Percentiles rank a stretch among this genome's conserved stretches.
phyloP scores from a whole-genome alignment of 2,329 filamentous ascomycete species.

The Cordyceps cicadae region DNA sequence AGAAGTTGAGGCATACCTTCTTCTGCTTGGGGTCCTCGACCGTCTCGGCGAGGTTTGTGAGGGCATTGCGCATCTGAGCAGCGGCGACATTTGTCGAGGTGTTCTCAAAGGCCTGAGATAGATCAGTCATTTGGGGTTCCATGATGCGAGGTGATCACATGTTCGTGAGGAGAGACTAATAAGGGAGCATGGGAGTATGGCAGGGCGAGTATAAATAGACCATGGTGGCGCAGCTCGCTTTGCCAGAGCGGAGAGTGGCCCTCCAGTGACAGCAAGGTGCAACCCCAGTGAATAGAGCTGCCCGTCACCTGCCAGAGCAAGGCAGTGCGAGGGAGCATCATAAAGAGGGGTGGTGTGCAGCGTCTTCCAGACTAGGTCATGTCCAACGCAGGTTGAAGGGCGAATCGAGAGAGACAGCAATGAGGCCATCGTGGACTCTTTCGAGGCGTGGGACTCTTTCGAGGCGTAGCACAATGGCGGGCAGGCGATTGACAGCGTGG shows the following conservation, averaged over 20 bases:
- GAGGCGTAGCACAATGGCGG: neutral
- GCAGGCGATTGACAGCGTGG: neutral
- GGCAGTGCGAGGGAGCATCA: neutral
- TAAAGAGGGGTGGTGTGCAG: neutral
- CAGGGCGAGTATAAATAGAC: neutral
- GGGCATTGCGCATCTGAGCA: constrained; percentile 96
- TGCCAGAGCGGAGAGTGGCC: neutral
- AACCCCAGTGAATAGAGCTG: neutral
- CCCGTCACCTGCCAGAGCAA: neutral
- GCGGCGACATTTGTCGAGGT: constrained; percentile 96
- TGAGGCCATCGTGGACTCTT: neutral
- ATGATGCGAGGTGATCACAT: neutral
- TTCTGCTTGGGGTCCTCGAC: constrained; percentile 74
- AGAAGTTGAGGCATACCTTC: constrained; percentile 53
- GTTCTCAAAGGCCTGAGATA: constrained; percentile 86
- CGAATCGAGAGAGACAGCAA: too few species aligned
- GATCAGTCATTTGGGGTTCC: constrained; percentile 19
- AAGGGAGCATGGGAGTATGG: neutral
- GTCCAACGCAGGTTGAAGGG: neutral
- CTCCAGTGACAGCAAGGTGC: constrained; percentile 6
- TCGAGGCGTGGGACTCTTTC: neutral
- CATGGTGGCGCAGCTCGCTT: constrained; percentile 3
- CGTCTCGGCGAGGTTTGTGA: constrained; percentile 86
- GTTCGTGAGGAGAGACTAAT: neutral
- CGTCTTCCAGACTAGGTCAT: neutral